phyloP scores from a whole-genome alignment of 495 filamentous ascomycete species.

The Penicillium pulvis region DNA sequence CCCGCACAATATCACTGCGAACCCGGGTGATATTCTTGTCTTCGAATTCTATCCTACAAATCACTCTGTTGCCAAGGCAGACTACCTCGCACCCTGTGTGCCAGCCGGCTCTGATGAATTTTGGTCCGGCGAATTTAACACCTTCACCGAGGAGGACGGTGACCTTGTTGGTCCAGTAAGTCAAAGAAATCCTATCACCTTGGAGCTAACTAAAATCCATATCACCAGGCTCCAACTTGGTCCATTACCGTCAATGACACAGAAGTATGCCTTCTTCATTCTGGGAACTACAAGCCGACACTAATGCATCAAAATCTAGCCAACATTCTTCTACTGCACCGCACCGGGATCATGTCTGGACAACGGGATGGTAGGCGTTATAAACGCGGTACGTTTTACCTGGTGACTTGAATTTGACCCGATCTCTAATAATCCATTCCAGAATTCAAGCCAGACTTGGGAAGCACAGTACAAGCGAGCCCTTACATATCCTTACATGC shows the following conservation, averaged over 20 bases:
- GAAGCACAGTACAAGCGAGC: constrained; percentile 37
- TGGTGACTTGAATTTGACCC: neutral
- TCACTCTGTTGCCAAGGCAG: constrained; percentile 62
- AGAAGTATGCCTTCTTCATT: constrained; percentile 23
- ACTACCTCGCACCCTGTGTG: constrained; percentile 58
- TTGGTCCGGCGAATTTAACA: constrained; percentile 39
- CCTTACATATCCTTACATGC: constrained; percentile 37
- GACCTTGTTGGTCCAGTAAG: constrained; percentile 35
- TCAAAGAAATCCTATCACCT: neutral
- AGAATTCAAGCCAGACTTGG: constrained; percentile 39
- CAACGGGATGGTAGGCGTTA: constrained; percentile 48
- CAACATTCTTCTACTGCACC: constrained; percentile 45
- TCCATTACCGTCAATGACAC: constrained; percentile 37
- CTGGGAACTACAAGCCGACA: neutral
- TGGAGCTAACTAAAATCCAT: neutral
- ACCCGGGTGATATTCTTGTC: constrained; percentile 55
- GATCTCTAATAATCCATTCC: neutral
- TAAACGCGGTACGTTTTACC: constrained; percentile 35
- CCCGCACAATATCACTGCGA: constrained; percentile 53
- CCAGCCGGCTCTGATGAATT: constrained; percentile 47
- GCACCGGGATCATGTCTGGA: constrained; percentile 40
- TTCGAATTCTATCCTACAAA: constrained; percentile 65
- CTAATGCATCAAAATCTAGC: constrained; percentile 22
- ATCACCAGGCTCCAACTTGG: constrained; percentile 36
- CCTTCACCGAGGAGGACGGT: constrained; percentile 32